Evolutionary conservation across 148 eudicot genomes (phyloP).

Genomic region (Cornus florida): DNA sequence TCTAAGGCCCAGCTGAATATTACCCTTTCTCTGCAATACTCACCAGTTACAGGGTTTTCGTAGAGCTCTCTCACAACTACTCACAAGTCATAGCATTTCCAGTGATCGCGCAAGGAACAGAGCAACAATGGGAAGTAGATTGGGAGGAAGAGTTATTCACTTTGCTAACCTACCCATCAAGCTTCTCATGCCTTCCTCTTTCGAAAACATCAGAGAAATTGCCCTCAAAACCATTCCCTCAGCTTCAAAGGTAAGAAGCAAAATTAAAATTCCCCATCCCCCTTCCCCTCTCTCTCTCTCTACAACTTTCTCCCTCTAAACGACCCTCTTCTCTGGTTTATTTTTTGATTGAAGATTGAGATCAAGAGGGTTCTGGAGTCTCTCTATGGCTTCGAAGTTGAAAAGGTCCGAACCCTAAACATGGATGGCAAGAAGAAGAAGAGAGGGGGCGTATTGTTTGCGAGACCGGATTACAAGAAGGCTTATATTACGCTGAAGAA

Average conservation of each 20-base stretch:
- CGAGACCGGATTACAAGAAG: constrained; percentile 84
- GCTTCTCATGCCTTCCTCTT: constrained; percentile 85
- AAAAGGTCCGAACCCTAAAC: constrained; percentile 74
- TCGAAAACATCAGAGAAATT: constrained; percentile 81
- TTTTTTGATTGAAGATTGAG: constrained; percentile 46
- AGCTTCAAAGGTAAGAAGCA: constrained; percentile 64
- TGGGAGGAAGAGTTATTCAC: constrained; percentile 67
- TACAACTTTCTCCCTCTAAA: not conserved
- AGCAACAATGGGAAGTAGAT: constrained; percentile 53
- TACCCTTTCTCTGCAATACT: not conserved
- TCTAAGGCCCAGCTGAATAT: not conserved
- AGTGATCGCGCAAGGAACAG: not conserved
- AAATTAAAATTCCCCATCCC: not conserved
- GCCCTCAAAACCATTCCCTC: constrained; percentile 95
- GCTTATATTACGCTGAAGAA: constrained; percentile 69
- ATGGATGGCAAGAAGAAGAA: constrained; percentile 97
- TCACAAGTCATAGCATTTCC: not conserved
- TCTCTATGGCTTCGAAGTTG: constrained; percentile 81
- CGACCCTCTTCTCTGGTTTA: not conserved
- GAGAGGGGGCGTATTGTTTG: constrained; percentile 73
- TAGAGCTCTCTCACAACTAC: not conserved
- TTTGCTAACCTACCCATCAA: constrained; percentile 90
- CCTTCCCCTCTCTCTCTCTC: constrained; percentile 3
- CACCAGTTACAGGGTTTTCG: not conserved
- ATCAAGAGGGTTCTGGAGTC: constrained; percentile 86